Base-by-base conservation (phyloP, 2,329 filamentous ascomycete genomes). In the Fusarium acutatum region DNA sequence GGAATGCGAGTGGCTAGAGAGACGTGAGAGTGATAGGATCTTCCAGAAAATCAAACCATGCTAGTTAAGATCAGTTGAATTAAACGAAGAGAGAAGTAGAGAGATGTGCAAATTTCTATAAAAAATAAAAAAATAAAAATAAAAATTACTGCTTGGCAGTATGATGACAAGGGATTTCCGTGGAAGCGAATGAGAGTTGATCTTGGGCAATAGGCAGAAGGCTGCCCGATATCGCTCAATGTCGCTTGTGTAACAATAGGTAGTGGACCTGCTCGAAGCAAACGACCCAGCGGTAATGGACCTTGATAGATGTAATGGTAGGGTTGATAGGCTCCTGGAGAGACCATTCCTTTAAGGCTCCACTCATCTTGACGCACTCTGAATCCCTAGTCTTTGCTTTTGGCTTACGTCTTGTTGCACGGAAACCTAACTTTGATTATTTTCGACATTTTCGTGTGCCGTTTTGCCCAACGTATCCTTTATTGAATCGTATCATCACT, bases 371-470 rank as follows among this genome's bases (percentile, higher is more conserved):
- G 35, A 30, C 18, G 7, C 13, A 12, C 49, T 53, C 18, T 12
- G 13, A 53, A 37, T 28, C 9, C 9, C 11, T 22, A 3, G 5
- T 17, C 32, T 9, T 26, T 53, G 5, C 32, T 22, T 53, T 28
- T 13, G 5, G 5, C 32, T 37, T 37, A 6, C 24, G 32, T 53
- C 32, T 28, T 53, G 3, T 4, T 22, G 18, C 24, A 5, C 10
- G 10, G 14, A 4, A 20, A 3, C 18, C 9, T 1, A 20, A 6
- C 6, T 15, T 4, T 37, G 3, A 9, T 6, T 9, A 3, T 15
- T 9, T 22, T 22, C 2, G 5, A 6, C 13, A 26, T 53, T 22
- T 22, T 1, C 13, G 4, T 10, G 5, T 18, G 0, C 7, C 10
- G 0, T 34, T 18, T 18, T 3, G n/a, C 17, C 6, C 5, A 24